Base-by-base conservation (phyloP, 495 filamentous ascomycete genomes). In the Aspergillus campestris region DNA sequence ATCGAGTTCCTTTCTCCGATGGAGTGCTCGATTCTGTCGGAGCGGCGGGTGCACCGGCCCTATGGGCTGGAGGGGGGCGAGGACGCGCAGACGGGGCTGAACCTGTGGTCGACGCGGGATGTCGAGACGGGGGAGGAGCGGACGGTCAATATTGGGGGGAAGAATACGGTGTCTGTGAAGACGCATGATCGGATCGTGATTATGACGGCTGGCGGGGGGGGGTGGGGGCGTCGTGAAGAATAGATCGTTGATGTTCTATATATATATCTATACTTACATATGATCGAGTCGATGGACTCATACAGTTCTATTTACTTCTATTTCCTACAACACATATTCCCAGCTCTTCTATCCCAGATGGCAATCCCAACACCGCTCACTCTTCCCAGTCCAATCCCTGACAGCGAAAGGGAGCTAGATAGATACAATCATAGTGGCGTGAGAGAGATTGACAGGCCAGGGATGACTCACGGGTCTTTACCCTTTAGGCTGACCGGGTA, bases 1-100 rank as follows among this genome's bases (percentile, higher is more conserved):
- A 95, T 98, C 43, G 92, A 98, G 66, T 95, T 98, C 68, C 75
- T 90, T 13, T 81, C 89, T 15, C 84, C 87, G 0, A 78, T 96
- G 48, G 86, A 95, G 58, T 87, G 86, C 11, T 89, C 83, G 6
- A 96, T 98, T 48, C 63, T 98, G 33, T 87, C 81, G 42, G 92
- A 98, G 68, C 68, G 92, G 24, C 70, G 92, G 11, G 88, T 95
- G 0, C 89, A 89, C 55, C 75, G 79, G 24, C 92, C 92, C 7
- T 98, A 95, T 56, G 92, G 92, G 0, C 71, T 96, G 40, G 81
- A 78, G 14, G 91, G 91, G n/a, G 91, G 92, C 0, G 84, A 83
- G 53, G 81, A 90, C 51, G 91, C 80, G 0, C 62, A 78, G 58
- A 80, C 83, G 32, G 92, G 91, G 0, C 53, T 90, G 47, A 98